Base-by-base conservation (phyloP, 176 grass and related monocot species). In the Juncus inflexus region DNA sequence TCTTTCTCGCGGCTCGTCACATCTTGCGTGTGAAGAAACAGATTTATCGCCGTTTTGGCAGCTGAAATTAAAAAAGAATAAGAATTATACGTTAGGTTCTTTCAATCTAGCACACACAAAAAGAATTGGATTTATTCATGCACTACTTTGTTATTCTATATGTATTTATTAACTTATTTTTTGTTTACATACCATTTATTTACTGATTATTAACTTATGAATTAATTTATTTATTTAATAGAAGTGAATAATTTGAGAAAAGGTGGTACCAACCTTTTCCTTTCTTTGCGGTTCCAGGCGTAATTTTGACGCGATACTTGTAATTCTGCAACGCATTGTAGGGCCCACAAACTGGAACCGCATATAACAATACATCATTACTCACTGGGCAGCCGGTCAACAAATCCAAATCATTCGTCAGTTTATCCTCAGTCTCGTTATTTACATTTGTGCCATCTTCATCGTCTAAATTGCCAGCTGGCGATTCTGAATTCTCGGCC, bases 281-380 rank as follows among this genome's bases (percentile, higher is more conserved):
- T 84, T 97, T 97, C 77, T 89, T 97, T 69, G 94, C 85, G 35
- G 77, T 85, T 45, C 92, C 92, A 1, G 92, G 92, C 38, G 92
- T 97, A 66, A 97, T 91, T 74, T 97, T 97, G 16, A 97, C 87
- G 1, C 87, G 87, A 63, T 97, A 97, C 76, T 97, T 97, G 74
- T 97, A 97, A 10, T 84, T 81, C 64, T 97, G 92, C 75, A 97
- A 73, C 13, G 92, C 87, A 4, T 81, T 91, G 64, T 97, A 97
- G 62, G 92, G 87, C 11, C 84, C 87, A 16, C 92, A 91, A 3
- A 97, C 85, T 53, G 92, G 92, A 57, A 97, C 74, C 8, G 87
- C 92, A 66, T 97, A 97, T 10, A 97, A 79, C 80, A 97, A 84
- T 76, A 97, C 87, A 65, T 97, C 92, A 77, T 65, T 83, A 47